Percentiles rank a stretch among this genome's conserved stretches.
Conservation (phyloP, 176 grass and related monocot genomes). For the Cenchrus americanus region DNA sequence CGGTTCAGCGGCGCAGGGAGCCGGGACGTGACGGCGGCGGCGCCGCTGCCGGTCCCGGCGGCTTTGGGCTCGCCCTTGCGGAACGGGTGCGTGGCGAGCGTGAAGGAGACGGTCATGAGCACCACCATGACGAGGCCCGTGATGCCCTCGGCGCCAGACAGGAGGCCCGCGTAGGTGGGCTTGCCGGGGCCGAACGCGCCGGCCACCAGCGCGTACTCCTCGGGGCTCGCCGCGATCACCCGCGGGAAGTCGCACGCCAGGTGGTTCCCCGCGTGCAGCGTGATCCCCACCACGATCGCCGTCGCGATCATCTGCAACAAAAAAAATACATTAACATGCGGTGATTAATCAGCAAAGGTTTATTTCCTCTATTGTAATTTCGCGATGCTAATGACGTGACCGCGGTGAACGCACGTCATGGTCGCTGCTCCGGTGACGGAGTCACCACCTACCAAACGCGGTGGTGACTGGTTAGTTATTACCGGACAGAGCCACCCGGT, state of each 20-base stretch:
- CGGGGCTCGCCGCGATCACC: conserved; percentile 58
- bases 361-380: too few relatives aligned
- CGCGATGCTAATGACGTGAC: not conserved
- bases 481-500: not conserved
- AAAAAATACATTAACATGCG: not conserved
- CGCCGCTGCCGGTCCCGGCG: not conserved
- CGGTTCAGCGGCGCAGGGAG: conserved; percentile 72
- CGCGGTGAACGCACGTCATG: not conserved
- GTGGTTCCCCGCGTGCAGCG: conserved; percentile 94
- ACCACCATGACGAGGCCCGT: conserved; percentile 85
- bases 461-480: not conserved
- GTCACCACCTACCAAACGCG: not conserved
- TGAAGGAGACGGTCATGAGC: conserved; percentile 91
- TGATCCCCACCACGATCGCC: conserved; percentile 85
- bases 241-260: conserved; percentile 95
- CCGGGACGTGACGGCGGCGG: not conserved
- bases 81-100: conserved; percentile 90
- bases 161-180: conserved; percentile 69
- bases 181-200: conserved; percentile 58
- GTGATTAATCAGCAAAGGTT: too few relatives aligned
- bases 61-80: conserved; percentile 69
- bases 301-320: conserved; percentile 82
- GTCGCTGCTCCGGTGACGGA: not conserved
- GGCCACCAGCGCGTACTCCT: conserved; percentile 70
- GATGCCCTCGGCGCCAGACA: conserved; percentile 68